These are phyloP conservation scores for Sordariomycetes sp. DNA, from an alignment of 2,329 filamentous ascomycete genomes.

Conservation along the genomic window DNA sequence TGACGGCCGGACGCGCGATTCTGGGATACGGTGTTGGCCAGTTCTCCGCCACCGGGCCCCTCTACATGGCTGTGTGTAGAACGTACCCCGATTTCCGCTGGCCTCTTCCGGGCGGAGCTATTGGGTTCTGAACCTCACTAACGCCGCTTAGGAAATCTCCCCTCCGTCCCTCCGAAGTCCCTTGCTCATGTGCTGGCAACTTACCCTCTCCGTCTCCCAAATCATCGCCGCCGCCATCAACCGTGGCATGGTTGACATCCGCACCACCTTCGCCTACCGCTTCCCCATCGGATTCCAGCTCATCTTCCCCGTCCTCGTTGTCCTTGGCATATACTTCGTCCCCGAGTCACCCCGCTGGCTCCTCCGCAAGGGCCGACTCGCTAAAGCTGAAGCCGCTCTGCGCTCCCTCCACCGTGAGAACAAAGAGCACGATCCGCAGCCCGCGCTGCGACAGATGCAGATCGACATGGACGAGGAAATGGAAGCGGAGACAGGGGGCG, in stretches of 20 bases:
- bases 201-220: constrained; percentile 19
- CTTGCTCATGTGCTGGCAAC: constrained; percentile 20
- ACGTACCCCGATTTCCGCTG: background rate
- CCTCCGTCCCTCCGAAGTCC: constrained; percentile 15
- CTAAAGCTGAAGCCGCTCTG: constrained; percentile 19
- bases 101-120: background rate
- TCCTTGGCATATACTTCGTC: constrained; percentile 12
- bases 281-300: constrained; percentile 16
- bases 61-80: constrained; percentile 9
- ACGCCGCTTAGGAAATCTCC: constrained; percentile 13
- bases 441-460: constrained; percentile 10
- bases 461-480: constrained; percentile 13
- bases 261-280: constrained; percentile 14
- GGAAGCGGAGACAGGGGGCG: constrained; percentile 14
- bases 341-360: constrained; percentile 20
- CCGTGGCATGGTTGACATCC: constrained; percentile 14
- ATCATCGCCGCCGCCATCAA: constrained; percentile 16
- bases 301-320: constrained; percentile 13
- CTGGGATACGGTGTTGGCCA: constrained; percentile 13
- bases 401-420: constrained; percentile 20
- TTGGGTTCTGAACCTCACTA: background rate
- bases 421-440: constrained; percentile 16
- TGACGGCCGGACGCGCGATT: constrained; percentile 11
- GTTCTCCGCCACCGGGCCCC: constrained; percentile 12
- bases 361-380: constrained; percentile 14